Base-by-base conservation (phyloP, 805 yeast genomes). In the Soucietia sequanensis region DNA sequence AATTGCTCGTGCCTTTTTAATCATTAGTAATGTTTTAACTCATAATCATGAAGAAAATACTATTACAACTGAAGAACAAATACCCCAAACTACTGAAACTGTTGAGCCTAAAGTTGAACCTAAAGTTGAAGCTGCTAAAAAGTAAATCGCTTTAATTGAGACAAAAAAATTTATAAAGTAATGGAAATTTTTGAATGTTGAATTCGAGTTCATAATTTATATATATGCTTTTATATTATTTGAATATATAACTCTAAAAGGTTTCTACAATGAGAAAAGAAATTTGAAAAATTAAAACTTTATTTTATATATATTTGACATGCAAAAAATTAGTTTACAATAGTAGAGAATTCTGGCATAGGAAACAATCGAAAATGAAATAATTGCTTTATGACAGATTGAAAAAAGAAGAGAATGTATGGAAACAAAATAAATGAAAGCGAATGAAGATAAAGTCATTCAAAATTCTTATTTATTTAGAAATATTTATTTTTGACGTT, bases 1-100 rank as follows among this genome's bases (percentile, higher is more conserved):
- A 58, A 39, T 80, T 24, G 63, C 76, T 30, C 75, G 80, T 54
- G 66, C 79, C n/a, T 25, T 67, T 13, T 58, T 66, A 30, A 56
- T 78, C 23, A 35, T 72, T 7, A 42, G 52, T 23, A 70, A 68
- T 41, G 62, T 68, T n/a, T 43, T 66, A 6, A 44, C 50, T 23
- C 60, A 74, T 38, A 33, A 23, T 12, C 29, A 35, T n/a, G 38
- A 15, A 15, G 25, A 8, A 19, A 28, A 22, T 19, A 30, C 23
- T 24, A 30, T 27, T 9, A 30, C 25, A 16, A 18, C 24, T 18
- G 35, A 34, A 15, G 30, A 26, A 19, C 12, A 22, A 16, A 29
- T 21, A 26, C 25, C 27, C 22, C 18, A 23, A 24, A 17, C 20
- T 21, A 15, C 29, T 16, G 27, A 14, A 21, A 19, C 15, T 20